phyloP scores from a whole-genome alignment of 495 filamentous ascomycete species.

The Xanthoparmelia taractica region DNA sequence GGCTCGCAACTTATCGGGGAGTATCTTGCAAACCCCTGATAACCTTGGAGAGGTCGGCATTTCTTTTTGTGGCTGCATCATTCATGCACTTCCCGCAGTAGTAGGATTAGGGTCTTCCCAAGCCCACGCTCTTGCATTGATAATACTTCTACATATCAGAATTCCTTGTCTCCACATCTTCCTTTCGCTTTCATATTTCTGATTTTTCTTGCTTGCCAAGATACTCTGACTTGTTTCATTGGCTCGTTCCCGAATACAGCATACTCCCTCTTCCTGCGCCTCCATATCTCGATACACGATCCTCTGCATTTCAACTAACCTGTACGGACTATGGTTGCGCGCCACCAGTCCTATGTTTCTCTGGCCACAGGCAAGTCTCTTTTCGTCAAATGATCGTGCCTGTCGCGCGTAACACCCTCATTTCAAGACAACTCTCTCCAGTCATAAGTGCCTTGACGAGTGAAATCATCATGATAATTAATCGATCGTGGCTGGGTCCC shows the following conservation, averaged over 20 bases:
- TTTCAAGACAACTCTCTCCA: background rate
- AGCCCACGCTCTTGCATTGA: background rate
- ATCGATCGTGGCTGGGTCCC: constrained; percentile 1
- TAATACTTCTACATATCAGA: background rate
- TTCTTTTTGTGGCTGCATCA: background rate
- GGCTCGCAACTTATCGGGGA: no score
- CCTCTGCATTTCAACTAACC: background rate
- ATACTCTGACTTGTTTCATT: background rate
- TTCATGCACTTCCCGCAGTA: background rate
- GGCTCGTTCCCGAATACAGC: background rate
- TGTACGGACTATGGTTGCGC: background rate
- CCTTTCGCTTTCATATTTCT: background rate
- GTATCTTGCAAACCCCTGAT: no score
- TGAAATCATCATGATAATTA: background rate
- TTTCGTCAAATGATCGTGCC: background rate
- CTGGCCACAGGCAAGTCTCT: background rate
- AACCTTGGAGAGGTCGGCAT: no score
- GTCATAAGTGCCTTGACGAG: background rate
- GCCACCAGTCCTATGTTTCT: background rate
- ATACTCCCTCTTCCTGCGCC: background rate
- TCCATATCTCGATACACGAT: background rate
- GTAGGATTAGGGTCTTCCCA: background rate
- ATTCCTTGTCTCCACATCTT: background rate
- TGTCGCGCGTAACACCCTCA: background rate
- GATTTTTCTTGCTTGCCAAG: background rate